phyloP scores from a whole-genome alignment of 805 yeast species.

The Myxozyma sirexii region DNA sequence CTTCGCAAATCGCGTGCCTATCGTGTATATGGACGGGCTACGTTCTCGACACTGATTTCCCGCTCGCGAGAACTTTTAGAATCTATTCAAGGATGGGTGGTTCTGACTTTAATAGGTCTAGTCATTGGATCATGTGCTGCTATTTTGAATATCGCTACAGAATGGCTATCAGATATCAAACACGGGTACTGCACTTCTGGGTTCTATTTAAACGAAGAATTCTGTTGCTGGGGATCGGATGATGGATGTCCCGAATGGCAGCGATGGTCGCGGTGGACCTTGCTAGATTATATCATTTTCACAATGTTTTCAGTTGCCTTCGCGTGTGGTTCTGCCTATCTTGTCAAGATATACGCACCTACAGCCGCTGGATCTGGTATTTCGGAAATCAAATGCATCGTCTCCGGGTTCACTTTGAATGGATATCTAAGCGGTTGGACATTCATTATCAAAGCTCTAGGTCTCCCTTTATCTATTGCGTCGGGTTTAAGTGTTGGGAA shows the following conservation, averaged over 20 bases:
- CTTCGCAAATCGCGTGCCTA: slow-evolving; percentile 15
- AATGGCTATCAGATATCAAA: slow-evolving; percentile 78
- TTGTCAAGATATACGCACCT: slow-evolving; percentile 77
- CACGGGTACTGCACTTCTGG: slow-evolving; percentile 74
- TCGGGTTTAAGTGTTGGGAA: slow-evolving; percentile 94
- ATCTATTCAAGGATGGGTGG: slow-evolving; percentile 65
- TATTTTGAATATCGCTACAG: slow-evolving; percentile 75
- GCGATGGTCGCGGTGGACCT: slow-evolving; percentile 55
- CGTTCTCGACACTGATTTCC: slow-evolving; percentile 4
- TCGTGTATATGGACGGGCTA: slow-evolving; percentile 6
- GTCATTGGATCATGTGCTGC: slow-evolving; percentile 84
- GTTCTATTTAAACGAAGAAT: slow-evolving; percentile 69
- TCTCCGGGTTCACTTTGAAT: slow-evolving; percentile 80
- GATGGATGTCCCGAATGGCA: slow-evolving; percentile 68
- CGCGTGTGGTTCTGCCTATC: slow-evolving; percentile 63
- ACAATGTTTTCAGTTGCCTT: slow-evolving; percentile 61
- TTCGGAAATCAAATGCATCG: slow-evolving; percentile 92
- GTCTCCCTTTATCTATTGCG: slow-evolving; percentile 87
- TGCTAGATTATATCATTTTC: slow-evolving; percentile 57
- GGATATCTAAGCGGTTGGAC: slow-evolving; percentile 78
- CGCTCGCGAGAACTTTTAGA: slow-evolving; percentile 32
- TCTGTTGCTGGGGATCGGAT: slow-evolving; percentile 77
- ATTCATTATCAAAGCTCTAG: slow-evolving; percentile 70
- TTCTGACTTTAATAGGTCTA: slow-evolving; percentile 73
- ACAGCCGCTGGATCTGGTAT: slow-evolving; percentile 96